Evolutionary conservation across 1,284 basidiomycete genomes (phyloP), one percentile per base, ranked within the genome.

Genomic region (Ustilago tritici): DNA sequence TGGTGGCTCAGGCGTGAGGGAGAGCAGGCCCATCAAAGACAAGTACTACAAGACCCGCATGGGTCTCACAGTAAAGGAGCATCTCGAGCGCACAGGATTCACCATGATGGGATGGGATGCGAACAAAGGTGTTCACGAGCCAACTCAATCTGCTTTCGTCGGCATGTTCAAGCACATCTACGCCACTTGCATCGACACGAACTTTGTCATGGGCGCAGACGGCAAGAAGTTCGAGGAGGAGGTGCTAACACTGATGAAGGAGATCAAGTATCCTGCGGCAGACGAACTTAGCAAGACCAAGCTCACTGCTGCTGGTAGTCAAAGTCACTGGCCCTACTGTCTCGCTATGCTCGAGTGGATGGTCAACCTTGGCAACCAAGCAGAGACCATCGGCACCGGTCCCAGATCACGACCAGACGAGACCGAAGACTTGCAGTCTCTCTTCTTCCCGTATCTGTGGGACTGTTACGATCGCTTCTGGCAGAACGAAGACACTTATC

Each of bases 311-410:
- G 84, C 84, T 14, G 84, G 84, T 34, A 81, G 80, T 65, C 78
- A 80, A 59, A 81, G 81, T 61, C 82, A 85, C 61, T 86, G 84
- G 84, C 84, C 84, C 0, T 80, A 70, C 52, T 80, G 82, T 54
- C 78, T 84, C 34, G 82, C 80, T 56, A 82, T 86, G 79, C 80
- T 86, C 40, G 83, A 85, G 61, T 86, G 84, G 84, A 77, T 86
- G 71, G 81, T 85, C 49, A 73, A 77, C 47, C 40, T 86, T 1
- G 78, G 72, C 43, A 75, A 64, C 19, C 65, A 70, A 36, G 77
- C 76, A 34, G 72, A 72, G 53, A 65, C 56, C 38, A 68, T 81
- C 55, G 78, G 78, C 9, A 78, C 78, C 12, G 82, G 82, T 3
- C 82, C 82, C 5, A 65, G 81, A 34, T 79, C 77, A 49, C 72